These are phyloP conservation scores for Raddia distichophylla DNA, from an alignment of 176 grass and related monocot genomes.

Conservation along the genomic window DNA sequence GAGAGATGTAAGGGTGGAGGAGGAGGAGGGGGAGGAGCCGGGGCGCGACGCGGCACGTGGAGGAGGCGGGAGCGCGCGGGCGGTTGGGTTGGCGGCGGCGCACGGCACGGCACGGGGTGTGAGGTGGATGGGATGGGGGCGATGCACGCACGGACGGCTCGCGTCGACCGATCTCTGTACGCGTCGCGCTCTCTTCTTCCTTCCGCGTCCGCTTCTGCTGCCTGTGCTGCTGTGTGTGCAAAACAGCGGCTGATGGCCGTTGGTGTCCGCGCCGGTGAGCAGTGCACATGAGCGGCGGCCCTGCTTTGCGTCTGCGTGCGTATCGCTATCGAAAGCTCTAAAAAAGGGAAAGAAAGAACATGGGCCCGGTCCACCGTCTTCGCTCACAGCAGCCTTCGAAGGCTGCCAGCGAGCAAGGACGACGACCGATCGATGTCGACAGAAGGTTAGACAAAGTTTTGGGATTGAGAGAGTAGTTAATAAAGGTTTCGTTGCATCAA, in stretches of 20 bases:
- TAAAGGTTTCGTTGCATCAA: too few relatives aligned
- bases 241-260: neutral
- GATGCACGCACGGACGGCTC: conserved; percentile 4
- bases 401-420: too few relatives aligned
- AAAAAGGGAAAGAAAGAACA: too few relatives aligned
- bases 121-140: neutral
- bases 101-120: neutral
- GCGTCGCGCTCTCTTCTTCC: neutral
- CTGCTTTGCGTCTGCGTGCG: neutral
- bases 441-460: too few relatives aligned
- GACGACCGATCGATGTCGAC: too few relatives aligned
- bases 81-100: neutral
- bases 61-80: neutral
- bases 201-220: neutral
- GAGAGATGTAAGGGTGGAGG: neutral
- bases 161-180: neutral
- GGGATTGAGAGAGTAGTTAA: too few relatives aligned
- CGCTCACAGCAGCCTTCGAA: too few relatives aligned
- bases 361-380: too few relatives aligned
- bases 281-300: neutral
- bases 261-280: neutral
- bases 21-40: conserved; percentile 9
- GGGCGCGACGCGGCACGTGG: conserved; percentile 26
- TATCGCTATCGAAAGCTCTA: too few relatives aligned
- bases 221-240: neutral